These are phyloP conservation scores for Ramularia collo-cygni DNA, from an alignment of 2,329 filamentous ascomycete species.

Conservation along the genomic window DNA sequence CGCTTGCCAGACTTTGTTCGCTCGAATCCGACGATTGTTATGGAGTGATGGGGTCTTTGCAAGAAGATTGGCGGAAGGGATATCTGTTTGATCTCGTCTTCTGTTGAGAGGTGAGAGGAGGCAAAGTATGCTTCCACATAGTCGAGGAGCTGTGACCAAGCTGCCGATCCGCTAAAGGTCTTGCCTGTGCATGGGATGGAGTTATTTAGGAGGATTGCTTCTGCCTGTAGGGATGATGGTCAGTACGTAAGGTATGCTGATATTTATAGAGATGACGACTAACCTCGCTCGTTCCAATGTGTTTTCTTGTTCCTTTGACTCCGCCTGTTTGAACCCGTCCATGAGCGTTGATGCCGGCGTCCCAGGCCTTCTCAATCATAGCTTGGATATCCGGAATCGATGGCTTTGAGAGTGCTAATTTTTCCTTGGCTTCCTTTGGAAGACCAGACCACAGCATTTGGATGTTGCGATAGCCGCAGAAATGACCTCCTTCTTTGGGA, in stretches of 20 bases:
- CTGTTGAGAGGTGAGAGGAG: constrained; percentile 28
- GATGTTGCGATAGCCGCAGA: constrained; percentile 92
- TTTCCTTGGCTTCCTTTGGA: constrained; percentile 26
- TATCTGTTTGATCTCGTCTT: constrained; percentile 60
- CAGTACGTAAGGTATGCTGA: neutral
- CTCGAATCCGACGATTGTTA: constrained; percentile 84
- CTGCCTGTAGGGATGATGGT: constrained; percentile 42
- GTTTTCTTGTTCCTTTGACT: constrained; percentile 78
- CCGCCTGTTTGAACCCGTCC: constrained; percentile 77
- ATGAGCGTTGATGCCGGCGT: constrained; percentile 67
- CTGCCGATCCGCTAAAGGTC: constrained; percentile 48
- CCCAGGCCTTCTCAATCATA: constrained; percentile 81
- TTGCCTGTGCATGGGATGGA: constrained; percentile 50
- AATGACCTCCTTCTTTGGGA: constrained; percentile 64
- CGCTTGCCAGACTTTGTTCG: constrained; percentile 54
- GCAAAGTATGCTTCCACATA: constrained; percentile 69
- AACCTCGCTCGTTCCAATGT: constrained; percentile 83
- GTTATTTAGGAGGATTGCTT: constrained; percentile 66
- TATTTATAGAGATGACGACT: neutral
- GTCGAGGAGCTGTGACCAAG: constrained; percentile 50
- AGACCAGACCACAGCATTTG: constrained; percentile 60
- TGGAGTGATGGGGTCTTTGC: constrained; percentile 81
- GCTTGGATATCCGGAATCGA: constrained; percentile 76
- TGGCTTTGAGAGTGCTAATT: constrained; percentile 39
- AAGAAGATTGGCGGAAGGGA: constrained; percentile 76